Percentiles rank a stretch among this genome's conserved stretches.
Evolutionary conservation across 768 basidiomycete genomes (phyloP).

Genomic region (Podaxis mareebaensis): DNA sequence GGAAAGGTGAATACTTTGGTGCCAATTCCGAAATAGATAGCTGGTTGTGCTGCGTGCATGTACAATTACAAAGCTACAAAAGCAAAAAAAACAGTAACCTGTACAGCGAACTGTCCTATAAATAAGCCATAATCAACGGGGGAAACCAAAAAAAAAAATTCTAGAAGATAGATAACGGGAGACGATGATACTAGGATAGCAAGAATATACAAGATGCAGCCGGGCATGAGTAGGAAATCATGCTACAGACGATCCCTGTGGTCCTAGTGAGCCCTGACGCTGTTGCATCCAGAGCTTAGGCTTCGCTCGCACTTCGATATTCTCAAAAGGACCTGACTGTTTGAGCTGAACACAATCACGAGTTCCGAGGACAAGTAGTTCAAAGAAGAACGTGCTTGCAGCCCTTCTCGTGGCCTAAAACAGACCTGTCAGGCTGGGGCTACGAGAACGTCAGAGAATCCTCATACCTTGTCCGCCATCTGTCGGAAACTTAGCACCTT

Average conservation of each 20-base stretch:
- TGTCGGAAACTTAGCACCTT: conserved; percentile 76
- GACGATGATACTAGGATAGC: background rate
- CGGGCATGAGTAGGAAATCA: background rate
- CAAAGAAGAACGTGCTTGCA: conserved; percentile 97
- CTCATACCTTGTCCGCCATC: conserved; percentile 72
- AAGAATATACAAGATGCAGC: background rate
- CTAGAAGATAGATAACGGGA: background rate
- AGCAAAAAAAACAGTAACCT: background rate
- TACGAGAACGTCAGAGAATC: background rate
- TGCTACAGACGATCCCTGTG: background rate
- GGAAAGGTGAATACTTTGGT: conserved; percentile 47
- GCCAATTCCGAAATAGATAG: conserved; percentile 24
- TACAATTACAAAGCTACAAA: conserved; percentile 10
- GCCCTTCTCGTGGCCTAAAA: conserved; percentile 84
- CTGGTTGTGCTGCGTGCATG: background rate
- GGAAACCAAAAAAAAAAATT: background rate
- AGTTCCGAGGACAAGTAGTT: conserved; percentile 91
- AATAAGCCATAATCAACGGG: conserved; percentile 1
- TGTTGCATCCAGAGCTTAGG: conserved; percentile 79
- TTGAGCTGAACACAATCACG: conserved; percentile 85
- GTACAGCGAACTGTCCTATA: background rate
- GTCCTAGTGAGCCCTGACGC: conserved; percentile 1
- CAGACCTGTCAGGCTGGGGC: conserved; percentile 3
- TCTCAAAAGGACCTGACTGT: conserved; percentile 76
- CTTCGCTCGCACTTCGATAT: conserved; percentile 83